These are phyloP conservation scores for Aleurites moluccanus DNA, from an alignment of 441 rosid genomes.

Conservation along the genomic window DNA sequence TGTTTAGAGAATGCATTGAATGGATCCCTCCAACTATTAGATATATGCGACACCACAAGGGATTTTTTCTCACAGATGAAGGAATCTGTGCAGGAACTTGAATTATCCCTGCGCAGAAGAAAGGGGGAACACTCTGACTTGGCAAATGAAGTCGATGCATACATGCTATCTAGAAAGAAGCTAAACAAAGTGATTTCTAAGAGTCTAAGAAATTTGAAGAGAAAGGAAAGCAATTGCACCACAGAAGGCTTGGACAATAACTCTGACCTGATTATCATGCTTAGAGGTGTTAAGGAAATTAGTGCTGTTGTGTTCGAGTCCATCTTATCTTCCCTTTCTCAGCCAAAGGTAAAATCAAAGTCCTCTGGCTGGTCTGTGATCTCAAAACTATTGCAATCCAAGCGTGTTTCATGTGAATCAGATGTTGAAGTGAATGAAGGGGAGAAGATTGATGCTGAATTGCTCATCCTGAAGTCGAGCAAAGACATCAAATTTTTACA, in stretches of 20 bases:
- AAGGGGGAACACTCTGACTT: slow-evolving; percentile 10
- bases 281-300: neutral
- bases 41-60: slow-evolving; percentile 8
- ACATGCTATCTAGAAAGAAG: slow-evolving; percentile 2
- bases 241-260: neutral
- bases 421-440: slow-evolving; percentile 2
- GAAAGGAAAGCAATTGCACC: no score
- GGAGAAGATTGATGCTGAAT: slow-evolving; percentile 12
- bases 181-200: neutral
- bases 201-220: slow-evolving; percentile 6
- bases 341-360: slow-evolving; percentile 20
- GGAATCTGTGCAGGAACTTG: slow-evolving; percentile 19
- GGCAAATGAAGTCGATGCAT: slow-evolving; percentile 15
- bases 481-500: slow-evolving; percentile 9
- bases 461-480: slow-evolving; percentile 19
- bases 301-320: slow-evolving; percentile 23
- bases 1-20: slow-evolving; percentile 10
- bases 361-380: slow-evolving; percentile 7
- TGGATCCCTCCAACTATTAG: neutral
- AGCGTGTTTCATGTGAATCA: neutral
- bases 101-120: slow-evolving; percentile 25
- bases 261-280: neutral
- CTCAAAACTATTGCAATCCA: slow-evolving; percentile 23
- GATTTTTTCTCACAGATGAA: slow-evolving; percentile 26
- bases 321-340: slow-evolving; percentile 15